phyloP scores from a whole-genome alignment of 345 rosid species.

The Abelmoschus esculentus region DNA sequence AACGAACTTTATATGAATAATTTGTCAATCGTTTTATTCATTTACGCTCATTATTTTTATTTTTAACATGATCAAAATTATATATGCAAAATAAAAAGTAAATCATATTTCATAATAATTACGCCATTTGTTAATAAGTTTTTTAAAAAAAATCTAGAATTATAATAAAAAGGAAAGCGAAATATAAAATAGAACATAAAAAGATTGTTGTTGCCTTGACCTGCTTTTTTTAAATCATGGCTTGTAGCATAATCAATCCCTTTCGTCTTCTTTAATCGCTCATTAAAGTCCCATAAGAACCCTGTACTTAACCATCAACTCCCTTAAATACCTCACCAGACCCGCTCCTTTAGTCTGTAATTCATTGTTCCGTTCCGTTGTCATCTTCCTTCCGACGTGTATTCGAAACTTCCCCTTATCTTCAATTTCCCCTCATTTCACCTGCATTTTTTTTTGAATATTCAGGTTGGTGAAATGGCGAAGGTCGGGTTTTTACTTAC shows the following conservation, averaged over 20 bases:
- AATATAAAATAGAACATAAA: no score
- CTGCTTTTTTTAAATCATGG: no score
- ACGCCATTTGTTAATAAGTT: no score
- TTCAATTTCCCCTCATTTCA: background rate
- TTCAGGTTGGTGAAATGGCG: conserved; percentile 13
- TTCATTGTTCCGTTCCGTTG: conserved; percentile 1
- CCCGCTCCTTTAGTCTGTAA: background rate
- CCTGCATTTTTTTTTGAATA: background rate
- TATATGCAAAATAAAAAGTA: no score
- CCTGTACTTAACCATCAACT: background rate
- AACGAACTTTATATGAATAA: no score
- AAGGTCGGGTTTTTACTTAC: background rate
- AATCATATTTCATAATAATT: no score
- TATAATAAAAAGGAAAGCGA: no score
- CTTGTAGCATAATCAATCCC: background rate
- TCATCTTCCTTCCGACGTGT: background rate
- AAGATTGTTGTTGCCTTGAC: no score
- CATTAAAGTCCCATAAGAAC: background rate
- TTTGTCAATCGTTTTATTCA: no score
- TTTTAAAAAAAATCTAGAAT: no score
- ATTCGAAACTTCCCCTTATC: background rate
- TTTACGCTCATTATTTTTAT: no score
- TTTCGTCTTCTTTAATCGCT: background rate
- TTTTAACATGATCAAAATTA: no score
- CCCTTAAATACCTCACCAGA: background rate